A percentile compares a stretch with the other conserved stretches of the same genome.
phyloP scores from a whole-genome alignment of 2,329 filamentous ascomycete genomes.

The Verticillium alfalfae region DNA sequence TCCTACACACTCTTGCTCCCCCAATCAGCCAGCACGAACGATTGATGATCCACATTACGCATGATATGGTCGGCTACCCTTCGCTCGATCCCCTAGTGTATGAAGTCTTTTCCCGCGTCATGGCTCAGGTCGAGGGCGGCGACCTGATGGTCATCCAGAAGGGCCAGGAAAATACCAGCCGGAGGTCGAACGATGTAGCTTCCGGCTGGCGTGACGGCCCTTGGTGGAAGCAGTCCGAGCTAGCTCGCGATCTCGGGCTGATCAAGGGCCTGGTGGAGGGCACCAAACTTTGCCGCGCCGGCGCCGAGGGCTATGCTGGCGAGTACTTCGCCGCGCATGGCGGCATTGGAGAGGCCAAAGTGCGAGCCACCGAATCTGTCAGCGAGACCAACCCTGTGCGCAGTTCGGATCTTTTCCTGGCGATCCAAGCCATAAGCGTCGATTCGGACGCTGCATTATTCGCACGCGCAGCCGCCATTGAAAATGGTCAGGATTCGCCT shows the following conservation, averaged over 20 bases:
- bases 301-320: constrained; percentile 78
- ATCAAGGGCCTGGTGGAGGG: constrained; percentile 80
- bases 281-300: constrained; percentile 84
- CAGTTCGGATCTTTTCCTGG: constrained; percentile 89
- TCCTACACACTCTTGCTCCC: constrained; percentile 90
- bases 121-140: constrained; percentile 98
- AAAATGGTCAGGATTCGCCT: constrained; percentile 50
- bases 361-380: constrained; percentile 71
- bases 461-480: constrained; percentile 44
- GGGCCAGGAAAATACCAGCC: constrained; percentile 75
- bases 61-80: constrained; percentile 91
- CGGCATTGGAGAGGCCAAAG: constrained; percentile 74
- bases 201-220: constrained; percentile 88
- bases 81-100: constrained; percentile 91
- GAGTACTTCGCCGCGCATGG: constrained; percentile 79
- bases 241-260: constrained; percentile 69
- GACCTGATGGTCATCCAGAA: constrained; percentile 92
- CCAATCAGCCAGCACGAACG: constrained; percentile 96
- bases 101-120: constrained; percentile 86
- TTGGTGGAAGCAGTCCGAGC: constrained; percentile 79
- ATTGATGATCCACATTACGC: constrained; percentile 93
- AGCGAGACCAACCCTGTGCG: constrained; percentile 85
- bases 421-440: constrained; percentile 80
- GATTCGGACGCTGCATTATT: constrained; percentile 64
- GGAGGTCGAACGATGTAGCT: constrained; percentile 53